Evolutionary conservation across 441 rosid species (phyloP).

Genomic region (Mallotus repandus): DNA sequence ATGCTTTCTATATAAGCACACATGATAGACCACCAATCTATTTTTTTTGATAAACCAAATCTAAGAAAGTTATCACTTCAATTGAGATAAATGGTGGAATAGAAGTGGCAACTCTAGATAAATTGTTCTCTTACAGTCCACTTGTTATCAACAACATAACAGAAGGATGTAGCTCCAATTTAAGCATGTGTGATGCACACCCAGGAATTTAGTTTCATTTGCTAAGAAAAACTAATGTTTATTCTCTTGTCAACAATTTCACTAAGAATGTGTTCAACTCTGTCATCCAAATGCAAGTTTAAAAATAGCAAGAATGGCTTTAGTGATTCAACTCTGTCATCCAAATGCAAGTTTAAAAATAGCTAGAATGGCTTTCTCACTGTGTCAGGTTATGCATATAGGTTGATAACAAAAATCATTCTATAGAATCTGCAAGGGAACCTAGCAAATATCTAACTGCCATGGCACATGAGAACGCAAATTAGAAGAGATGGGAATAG

Average conservation of each 20-base stretch:
- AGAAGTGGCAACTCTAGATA: too few relatives aligned
- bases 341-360: background rate
- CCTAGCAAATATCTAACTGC: background rate
- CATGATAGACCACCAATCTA: background rate
- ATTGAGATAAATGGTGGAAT: too few relatives aligned
- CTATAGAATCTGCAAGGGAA: background rate
- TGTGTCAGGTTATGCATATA: background rate
- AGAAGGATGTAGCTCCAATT: too few relatives aligned
- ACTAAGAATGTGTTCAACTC: background rate
- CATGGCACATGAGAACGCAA: background rate
- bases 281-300: background rate
- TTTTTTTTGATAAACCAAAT: background rate
- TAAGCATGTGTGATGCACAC: background rate
- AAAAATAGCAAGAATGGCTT: background rate
- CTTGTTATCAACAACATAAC: too few relatives aligned
- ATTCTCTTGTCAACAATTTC: background rate
- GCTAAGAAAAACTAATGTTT: background rate
- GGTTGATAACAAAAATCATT: background rate
- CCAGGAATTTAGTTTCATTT: background rate
- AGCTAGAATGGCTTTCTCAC: constrained; percentile 1
- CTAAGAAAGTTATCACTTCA: background rate
- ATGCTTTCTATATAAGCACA: background rate
- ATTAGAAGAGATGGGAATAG: too few relatives aligned
- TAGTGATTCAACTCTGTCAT: background rate
- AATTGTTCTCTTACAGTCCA: too few relatives aligned